These are phyloP conservation scores for Annona cherimola DNA, from an alignment of 164 flowering plant genomes.

Conservation along the genomic window DNA sequence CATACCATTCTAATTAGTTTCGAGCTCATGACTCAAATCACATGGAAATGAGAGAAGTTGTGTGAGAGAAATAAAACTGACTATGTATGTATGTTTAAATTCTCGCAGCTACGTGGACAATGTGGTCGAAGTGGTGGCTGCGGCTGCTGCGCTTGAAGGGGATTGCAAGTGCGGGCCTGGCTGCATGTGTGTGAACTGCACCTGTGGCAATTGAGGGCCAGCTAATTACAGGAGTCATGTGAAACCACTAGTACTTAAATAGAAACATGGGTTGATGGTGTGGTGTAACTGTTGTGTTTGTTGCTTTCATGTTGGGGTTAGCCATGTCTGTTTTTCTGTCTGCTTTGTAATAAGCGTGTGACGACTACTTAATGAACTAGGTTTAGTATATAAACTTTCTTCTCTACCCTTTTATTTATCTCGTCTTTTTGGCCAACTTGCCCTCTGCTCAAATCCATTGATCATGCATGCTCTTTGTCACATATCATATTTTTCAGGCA, in stretches of 20 bases:
- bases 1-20: too few relatives aligned
- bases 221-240: neutral
- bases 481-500: too few relatives aligned
- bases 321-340: slow-evolving; percentile 13
- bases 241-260: neutral
- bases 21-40: too few relatives aligned
- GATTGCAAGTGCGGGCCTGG: slow-evolving; percentile 65
- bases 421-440: neutral
- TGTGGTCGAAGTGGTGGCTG: slow-evolving; percentile 23
- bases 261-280: slow-evolving; percentile 6
- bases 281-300: neutral
- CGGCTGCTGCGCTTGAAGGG: slow-evolving; percentile 46
- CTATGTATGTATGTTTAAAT: neutral
- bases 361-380: slow-evolving; percentile 8
- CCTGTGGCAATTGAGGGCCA: slow-evolving; percentile 31
- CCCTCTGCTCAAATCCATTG: neutral
- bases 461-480: too few relatives aligned
- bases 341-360: slow-evolving; percentile 10
- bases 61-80: neutral
- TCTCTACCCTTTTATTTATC: neutral
- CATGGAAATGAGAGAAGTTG: neutral
- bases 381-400: slow-evolving; percentile 4
- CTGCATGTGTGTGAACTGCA: slow-evolving; percentile 54
- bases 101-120: slow-evolving; percentile 36
- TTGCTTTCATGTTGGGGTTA: slow-evolving; percentile 3